A percentile compares a stretch with the other conserved stretches of the same genome.
These are phyloP conservation scores for Pulveroboletus ravenelii DNA, from an alignment of 768 basidiomycete species.

Conservation along the genomic window DNA sequence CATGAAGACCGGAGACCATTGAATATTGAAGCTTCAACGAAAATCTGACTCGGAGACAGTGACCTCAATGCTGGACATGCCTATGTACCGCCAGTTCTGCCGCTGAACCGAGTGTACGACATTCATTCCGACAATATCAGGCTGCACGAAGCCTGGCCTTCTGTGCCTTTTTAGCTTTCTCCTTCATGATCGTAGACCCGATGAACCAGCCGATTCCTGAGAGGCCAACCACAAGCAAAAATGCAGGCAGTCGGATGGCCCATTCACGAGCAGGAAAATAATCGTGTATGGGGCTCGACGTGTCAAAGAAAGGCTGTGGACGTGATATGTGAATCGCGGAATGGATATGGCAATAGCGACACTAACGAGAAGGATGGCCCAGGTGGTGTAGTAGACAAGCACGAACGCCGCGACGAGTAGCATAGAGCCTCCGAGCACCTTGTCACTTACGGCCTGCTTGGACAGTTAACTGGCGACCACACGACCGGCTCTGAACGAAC, in stretches of 20 bases:
- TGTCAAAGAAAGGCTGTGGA: slow-evolving; percentile 76
- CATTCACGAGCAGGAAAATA: slow-evolving; percentile 90
- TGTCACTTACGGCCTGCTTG: slow-evolving; percentile 71
- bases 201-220: slow-evolving; percentile 77
- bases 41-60: too few relatives aligned
- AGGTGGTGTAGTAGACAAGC: slow-evolving; percentile 88
- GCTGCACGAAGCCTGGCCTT: slow-evolving; percentile 61
- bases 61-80: not conserved
- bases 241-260: slow-evolving; percentile 83
- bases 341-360: not conserved
- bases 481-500: slow-evolving; percentile 1
- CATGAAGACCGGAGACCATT: not conserved
- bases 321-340: slow-evolving; percentile 5
- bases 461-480: slow-evolving; percentile 4
- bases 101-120: not conserved
- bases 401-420: slow-evolving; percentile 69
- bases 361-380: slow-evolving; percentile 84
- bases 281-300: slow-evolving; percentile 63
- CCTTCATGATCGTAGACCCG: slow-evolving; percentile 69
- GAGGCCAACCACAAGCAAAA: slow-evolving; percentile 76
- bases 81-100: not conserved
- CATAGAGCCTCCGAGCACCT: slow-evolving; percentile 73
- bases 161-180: slow-evolving; percentile 63
- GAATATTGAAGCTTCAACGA: too few relatives aligned
- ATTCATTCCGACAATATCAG: slow-evolving; percentile 27